These are phyloP conservation scores for Ganoderma meredithae DNA, from an alignment of 1,284 basidiomycete species.

Conservation along the genomic window DNA sequence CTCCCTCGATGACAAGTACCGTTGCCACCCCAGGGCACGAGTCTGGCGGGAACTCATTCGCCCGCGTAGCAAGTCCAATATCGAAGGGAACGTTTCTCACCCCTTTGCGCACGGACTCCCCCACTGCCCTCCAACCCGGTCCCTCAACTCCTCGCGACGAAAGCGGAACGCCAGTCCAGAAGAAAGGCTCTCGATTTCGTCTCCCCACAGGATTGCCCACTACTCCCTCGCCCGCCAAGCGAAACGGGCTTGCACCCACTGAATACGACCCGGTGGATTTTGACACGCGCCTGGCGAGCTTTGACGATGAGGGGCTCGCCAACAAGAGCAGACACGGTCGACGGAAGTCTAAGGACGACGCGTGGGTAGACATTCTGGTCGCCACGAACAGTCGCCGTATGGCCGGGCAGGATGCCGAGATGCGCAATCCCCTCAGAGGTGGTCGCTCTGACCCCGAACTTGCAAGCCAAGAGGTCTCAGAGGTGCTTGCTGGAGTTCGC, in stretches of 20 bases:
- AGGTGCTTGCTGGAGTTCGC: constrained; percentile 71
- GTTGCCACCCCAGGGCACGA: constrained; percentile 31
- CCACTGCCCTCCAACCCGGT: background rate
- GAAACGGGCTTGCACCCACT: constrained; percentile 61
- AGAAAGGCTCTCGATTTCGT: constrained; percentile 59
- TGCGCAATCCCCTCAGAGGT: constrained; percentile 46
- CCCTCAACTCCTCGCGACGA: constrained; percentile 22
- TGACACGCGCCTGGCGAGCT: constrained; percentile 72
- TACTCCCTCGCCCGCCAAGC: constrained; percentile 52
- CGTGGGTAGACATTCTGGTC: constrained; percentile 87
- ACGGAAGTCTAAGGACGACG: constrained; percentile 69
- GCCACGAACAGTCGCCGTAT: constrained; percentile 67
- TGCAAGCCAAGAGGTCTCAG: constrained; percentile 73
- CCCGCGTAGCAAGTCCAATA: constrained; percentile 19
- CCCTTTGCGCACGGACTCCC: constrained; percentile 30
- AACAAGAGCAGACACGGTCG: constrained; percentile 54
- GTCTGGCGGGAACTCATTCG: constrained; percentile 17
- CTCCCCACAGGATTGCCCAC: constrained; percentile 57
- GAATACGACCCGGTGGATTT: constrained; percentile 78
- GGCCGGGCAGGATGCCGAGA: constrained; percentile 63
- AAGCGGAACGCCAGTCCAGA: constrained; percentile 29
- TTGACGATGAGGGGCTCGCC: constrained; percentile 63
- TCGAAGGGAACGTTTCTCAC: constrained; percentile 24
- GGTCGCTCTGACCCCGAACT: constrained; percentile 69
- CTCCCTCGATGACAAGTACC: constrained; percentile 26